Evolutionary conservation across 2,329 filamentous ascomycete genomes (phyloP), one percentile per base, ranked within the genome.

Genomic region (Bretziella fagacearum): DNA sequence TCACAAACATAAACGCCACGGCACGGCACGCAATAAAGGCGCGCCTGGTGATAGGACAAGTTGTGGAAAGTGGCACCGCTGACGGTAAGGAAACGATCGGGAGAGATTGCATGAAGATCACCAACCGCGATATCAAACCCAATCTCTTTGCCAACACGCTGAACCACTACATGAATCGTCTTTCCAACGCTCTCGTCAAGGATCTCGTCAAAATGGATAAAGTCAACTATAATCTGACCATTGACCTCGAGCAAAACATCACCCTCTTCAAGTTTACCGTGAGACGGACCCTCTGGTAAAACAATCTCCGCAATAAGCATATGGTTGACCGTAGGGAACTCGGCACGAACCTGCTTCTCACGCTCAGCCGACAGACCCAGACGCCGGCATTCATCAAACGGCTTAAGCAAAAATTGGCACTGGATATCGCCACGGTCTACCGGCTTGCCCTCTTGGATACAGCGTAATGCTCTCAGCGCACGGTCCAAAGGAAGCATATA

Each of bases 291-390:
- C 55, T 87, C 77, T 0, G 91, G 89, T 6, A 98, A 73, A 11
- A 96, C 79, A 51, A 95, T 93, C 64, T 98, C 93, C 17, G 87
- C 89, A 10, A 95, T 89, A 23, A 98, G 74, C 84, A 98, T 87
- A 58, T 91, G 93, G 20, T 86, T 96, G 65, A 95, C 91, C 55
- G 84, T 81, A 1, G 93, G 91, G 54, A 94, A 93, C 22, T 76
- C 70, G 55, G 82, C 77, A 27, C 91, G 79, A 53, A 93, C 77
- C 48, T 80, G 78, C 30, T 83, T 80, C 66, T 98, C 91, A 79
- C 85, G 93, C 44, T 85, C 74, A 0, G 86, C 71, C 2, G 76
- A 84, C 51, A 98, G 68, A 6, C 91, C 91, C 8, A 98, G 69
- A 51, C 91, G 75, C 47, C 89, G 79, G 62, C 91, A 96, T 61